These are phyloP conservation scores for Nothopassalora personata DNA, from an alignment of 2,329 filamentous ascomycete genomes.

Conservation along the genomic window DNA sequence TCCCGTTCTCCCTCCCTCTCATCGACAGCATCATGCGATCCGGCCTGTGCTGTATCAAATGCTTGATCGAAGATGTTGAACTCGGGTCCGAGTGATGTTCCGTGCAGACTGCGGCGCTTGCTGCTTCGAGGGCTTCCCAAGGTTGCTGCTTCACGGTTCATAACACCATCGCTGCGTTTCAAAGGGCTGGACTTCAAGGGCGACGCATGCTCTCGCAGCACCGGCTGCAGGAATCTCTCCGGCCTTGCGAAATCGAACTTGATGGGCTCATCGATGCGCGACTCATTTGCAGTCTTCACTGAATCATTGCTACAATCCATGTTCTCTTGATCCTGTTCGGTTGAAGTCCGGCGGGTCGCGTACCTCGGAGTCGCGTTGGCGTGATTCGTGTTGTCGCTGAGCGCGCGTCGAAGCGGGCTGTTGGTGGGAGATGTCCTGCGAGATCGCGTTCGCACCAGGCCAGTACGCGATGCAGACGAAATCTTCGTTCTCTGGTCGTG, in stretches of 20 bases:
- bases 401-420: slow-evolving; percentile 73
- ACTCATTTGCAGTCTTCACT: slow-evolving; percentile 16
- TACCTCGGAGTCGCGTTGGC: slow-evolving; percentile 61
- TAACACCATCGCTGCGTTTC: slow-evolving; percentile 84
- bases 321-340: slow-evolving; percentile 42
- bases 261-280: slow-evolving; percentile 39
- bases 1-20: slow-evolving; percentile 30
- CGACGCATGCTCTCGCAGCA: slow-evolving; percentile 44
- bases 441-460: slow-evolving; percentile 39
- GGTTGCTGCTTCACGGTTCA: slow-evolving; percentile 75
- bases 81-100: slow-evolving; percentile 56
- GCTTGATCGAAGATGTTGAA: slow-evolving; percentile 72
- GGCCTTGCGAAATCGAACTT: slow-evolving; percentile 45
- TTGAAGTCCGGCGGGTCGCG: slow-evolving; percentile 40
- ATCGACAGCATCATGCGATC: slow-evolving; percentile 17
- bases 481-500: slow-evolving; percentile 43
- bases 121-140: slow-evolving; percentile 85
- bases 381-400: slow-evolving; percentile 64
- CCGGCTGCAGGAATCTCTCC: slow-evolving; percentile 41
- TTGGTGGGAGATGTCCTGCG: slow-evolving; percentile 66
- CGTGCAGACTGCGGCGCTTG: slow-evolving; percentile 74
- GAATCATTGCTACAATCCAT: slow-evolving; percentile 28
- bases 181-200: slow-evolving; percentile 70
- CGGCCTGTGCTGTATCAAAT: slow-evolving; percentile 27
- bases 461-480: slow-evolving; percentile 27